Base-by-base conservation (phyloP, 1,284 basidiomycete genomes). In the Taiwanofungus camphoratus region DNA sequence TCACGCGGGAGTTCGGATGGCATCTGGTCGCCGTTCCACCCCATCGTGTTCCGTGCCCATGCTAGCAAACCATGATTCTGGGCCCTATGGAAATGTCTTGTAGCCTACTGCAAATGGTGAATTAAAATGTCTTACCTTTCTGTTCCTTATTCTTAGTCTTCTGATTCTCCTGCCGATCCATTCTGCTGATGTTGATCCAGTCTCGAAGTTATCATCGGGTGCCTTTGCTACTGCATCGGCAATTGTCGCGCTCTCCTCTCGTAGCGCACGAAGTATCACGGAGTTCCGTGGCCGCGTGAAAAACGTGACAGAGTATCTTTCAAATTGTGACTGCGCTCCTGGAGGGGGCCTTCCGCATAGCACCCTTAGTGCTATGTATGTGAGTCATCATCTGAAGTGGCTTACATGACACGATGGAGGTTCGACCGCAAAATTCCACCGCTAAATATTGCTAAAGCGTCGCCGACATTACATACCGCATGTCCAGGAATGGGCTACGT, bases 91-190 rank as follows among this genome's bases (percentile, higher is more conserved):
- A 30, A 21, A 23, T 12, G 16, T 13, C 31, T 22, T 27, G 12
- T 4, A 24, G 5, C 7, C 19, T 5, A 4, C n/a, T 24, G 8
- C 29, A 20, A 7, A 20, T 21, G 27, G 6, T 20, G 5, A 34
- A 12, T 4, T 39, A 27, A 36, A 21, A 15, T 16, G 21, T 21
- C 59, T 43, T 51, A 63, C 61, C 59, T 59, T 67, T 24, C 69
- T 63, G 50, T 73, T 73, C 29, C 61, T 66, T n/a, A 71, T 60
- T 21, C 75, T 62, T 42, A 70, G 60, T 35, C 71, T 68, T 43
- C 64, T 70, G 48, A 74, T 60, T n/a, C 73, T 60, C 38, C 70
- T 64, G 3, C 64, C 49, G 26, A 73, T 67, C 76, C 76, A 78
- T 34, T 76, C 69, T 1, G 52, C 60, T 0, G 74, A 67, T 0